Evolutionary conservation across 345 rosid genomes (phyloP).

Genomic region (Eucalyptus viminalis): DNA sequence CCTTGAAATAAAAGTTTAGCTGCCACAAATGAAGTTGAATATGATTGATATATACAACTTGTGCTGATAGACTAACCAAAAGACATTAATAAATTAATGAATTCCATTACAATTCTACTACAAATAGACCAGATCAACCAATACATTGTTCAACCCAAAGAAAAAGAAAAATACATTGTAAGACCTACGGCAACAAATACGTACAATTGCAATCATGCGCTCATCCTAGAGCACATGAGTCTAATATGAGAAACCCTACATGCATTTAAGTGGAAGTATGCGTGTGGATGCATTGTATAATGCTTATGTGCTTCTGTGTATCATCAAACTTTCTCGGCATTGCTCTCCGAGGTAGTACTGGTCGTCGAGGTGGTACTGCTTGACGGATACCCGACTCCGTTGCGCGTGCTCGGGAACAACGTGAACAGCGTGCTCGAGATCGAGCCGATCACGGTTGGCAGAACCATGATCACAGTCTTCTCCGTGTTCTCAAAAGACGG

Average conservation of each 20-base stretch:
- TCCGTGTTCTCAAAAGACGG: conserved; percentile 40
- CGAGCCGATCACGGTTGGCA: conserved; percentile 61
- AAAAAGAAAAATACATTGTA: not conserved
- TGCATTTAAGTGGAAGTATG: not conserved
- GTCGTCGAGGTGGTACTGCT: not conserved
- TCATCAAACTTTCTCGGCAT: not conserved
- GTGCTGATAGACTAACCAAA: not conserved
- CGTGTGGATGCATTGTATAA: not conserved
- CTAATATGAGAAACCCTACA: not conserved
- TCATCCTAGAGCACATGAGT: not conserved
- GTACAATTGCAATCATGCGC: not conserved
- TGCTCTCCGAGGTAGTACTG: not conserved
- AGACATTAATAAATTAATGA: not conserved
- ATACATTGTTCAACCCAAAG: not conserved
- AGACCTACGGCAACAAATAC: not conserved
- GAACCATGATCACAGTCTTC: conserved; percentile 37
- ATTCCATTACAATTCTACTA: not conserved
- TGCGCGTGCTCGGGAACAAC: conserved; percentile 62
- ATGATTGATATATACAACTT: not conserved
- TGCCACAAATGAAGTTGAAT: not conserved
- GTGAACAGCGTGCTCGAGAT: conserved; percentile 33
- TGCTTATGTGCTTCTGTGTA: not conserved
- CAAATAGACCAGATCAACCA: not conserved
- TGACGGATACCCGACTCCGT: conserved; percentile 74
- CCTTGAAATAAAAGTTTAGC: not conserved